Conservation (phyloP, 768 basidiomycete species). For the Cyclocybe aegerita region DNA sequence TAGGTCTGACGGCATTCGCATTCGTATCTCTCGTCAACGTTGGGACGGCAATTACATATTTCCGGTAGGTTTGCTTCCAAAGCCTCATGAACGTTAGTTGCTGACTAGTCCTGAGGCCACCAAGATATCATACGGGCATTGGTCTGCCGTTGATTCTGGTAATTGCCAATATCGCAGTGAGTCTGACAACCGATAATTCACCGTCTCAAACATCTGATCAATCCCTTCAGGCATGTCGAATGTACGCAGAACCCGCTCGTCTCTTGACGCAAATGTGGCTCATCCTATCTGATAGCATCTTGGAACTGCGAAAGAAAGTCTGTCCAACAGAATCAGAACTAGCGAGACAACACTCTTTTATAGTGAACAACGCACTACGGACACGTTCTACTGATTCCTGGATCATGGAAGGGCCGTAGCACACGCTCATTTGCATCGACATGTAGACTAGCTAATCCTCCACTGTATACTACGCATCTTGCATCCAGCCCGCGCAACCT, state of each 20-base stretch:
- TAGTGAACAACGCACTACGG: constrained; percentile 24
- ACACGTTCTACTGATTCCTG: background rate
- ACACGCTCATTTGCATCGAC: no score
- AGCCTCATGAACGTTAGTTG: background rate
- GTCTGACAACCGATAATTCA: constrained; percentile 6
- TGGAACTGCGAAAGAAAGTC: constrained; percentile 38
- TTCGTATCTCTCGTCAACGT: constrained; percentile 29
- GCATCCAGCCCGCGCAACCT: no score
- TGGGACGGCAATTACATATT: constrained; percentile 28
- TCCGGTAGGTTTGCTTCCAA: constrained; percentile 23
- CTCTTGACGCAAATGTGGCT: background rate
- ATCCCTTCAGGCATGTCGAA: constrained; percentile 33
- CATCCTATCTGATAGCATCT: constrained; percentile 26
- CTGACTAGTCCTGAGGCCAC: constrained; percentile 22
- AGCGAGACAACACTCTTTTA: constrained; percentile 24
- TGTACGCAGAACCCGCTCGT: constrained; percentile 19
- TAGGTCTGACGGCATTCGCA: constrained; percentile 33
- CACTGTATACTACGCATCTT: no score
- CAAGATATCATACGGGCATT: constrained; percentile 28
- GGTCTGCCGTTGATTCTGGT: constrained; percentile 36
- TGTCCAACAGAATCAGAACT: constrained; percentile 32
- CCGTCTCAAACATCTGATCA: background rate
- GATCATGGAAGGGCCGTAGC: constrained; percentile 2
- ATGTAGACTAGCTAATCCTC: no score
- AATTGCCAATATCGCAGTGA: constrained; percentile 35